Evolutionary conservation across 2,329 filamentous ascomycete species (phyloP).

Genomic region (Parastagonospora nodorum): DNA sequence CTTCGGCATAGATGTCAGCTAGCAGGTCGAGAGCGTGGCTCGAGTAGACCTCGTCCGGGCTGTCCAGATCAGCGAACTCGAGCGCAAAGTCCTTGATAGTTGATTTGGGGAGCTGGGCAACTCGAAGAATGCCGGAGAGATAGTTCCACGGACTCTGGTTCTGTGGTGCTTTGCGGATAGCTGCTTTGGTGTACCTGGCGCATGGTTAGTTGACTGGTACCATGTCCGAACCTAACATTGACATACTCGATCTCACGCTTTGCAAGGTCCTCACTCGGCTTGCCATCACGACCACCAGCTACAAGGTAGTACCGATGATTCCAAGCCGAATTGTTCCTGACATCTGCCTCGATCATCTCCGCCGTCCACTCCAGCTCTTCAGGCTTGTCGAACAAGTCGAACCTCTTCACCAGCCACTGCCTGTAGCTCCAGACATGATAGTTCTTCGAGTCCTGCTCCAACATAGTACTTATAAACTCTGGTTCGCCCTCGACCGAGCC

Average conservation of each 20-base stretch:
- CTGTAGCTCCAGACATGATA: constrained; percentile 99
- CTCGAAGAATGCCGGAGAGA: constrained; percentile 73
- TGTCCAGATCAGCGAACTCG: constrained; percentile 58
- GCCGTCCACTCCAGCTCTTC: constrained; percentile 75
- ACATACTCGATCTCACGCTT: constrained; percentile 74
- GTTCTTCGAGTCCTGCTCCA: constrained; percentile 88
- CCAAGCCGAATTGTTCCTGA: constrained; percentile 97
- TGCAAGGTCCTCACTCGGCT: constrained; percentile 60
- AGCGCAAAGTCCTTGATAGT: constrained; percentile 60
- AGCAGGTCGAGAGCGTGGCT: constrained; percentile 72
- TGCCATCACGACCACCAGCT: constrained; percentile 63
- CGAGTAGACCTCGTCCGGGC: constrained; percentile 60
- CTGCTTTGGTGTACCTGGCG: constrained; percentile 63
- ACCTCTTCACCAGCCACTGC: constrained; percentile 73
- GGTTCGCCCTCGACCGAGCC: constrained; percentile 69
- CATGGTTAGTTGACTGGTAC: constrained; percentile 24
- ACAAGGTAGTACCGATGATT: constrained; percentile 95
- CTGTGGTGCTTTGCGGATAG: constrained; percentile 81
- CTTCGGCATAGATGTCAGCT: constrained; percentile 67
- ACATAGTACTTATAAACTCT: constrained; percentile 78
- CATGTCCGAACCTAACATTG: background rate
- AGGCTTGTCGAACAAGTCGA: constrained; percentile 58
- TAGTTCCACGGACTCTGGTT: constrained; percentile 97
- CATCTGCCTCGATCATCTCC: constrained; percentile 74
- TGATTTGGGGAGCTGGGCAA: constrained; percentile 60